phyloP scores from a whole-genome alignment of 768 basidiomycete species.

The Boletus rufocinnamomeus region DNA sequence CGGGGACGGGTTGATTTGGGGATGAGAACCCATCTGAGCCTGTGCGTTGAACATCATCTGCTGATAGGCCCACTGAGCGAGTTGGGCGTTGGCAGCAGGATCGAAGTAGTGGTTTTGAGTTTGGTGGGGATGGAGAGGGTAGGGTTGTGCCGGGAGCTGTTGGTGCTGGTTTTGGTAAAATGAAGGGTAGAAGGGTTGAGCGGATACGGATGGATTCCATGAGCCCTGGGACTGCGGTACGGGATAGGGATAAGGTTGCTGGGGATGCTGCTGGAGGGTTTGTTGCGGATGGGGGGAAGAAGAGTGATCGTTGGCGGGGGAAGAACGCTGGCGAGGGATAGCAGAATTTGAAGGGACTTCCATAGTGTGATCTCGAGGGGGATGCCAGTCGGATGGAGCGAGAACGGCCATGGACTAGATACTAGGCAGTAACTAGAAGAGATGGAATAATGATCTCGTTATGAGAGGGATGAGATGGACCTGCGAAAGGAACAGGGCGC shows the following conservation, averaged over 20 bases:
- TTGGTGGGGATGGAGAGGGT: slow-evolving; percentile 45
- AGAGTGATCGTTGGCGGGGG: slow-evolving; percentile 57
- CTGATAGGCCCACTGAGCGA: slow-evolving; percentile 88
- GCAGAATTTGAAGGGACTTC: slow-evolving; percentile 49
- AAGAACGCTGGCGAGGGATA: slow-evolving; percentile 59
- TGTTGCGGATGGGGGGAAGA: slow-evolving; percentile 33
- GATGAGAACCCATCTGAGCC: slow-evolving; percentile 41
- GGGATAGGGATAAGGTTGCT: slow-evolving; percentile 61
- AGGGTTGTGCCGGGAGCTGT: slow-evolving; percentile 51
- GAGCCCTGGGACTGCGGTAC: slow-evolving; percentile 67
- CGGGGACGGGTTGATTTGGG: slow-evolving; percentile 20
- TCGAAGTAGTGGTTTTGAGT: slow-evolving; percentile 68
- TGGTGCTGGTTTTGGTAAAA: slow-evolving; percentile 74
- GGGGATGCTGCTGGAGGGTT: slow-evolving; percentile 27
- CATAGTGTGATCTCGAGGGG: slow-evolving; percentile 64
- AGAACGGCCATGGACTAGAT: slow-evolving; percentile 71
- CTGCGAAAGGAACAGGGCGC: not conserved
- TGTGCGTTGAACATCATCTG: slow-evolving; percentile 85
- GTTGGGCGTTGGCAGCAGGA: slow-evolving; percentile 71
- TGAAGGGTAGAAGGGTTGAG: slow-evolving; percentile 75
- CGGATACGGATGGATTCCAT: slow-evolving; percentile 68
- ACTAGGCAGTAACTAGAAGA: not conserved
- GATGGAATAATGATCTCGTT: slow-evolving; percentile 12
- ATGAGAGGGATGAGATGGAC: slow-evolving; percentile 1
- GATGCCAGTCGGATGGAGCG: slow-evolving; percentile 75